Evolutionary conservation across 768 basidiomycete genomes (phyloP), one percentile per base, ranked within the genome.

Genomic region (Trametes gibbosa): DNA sequence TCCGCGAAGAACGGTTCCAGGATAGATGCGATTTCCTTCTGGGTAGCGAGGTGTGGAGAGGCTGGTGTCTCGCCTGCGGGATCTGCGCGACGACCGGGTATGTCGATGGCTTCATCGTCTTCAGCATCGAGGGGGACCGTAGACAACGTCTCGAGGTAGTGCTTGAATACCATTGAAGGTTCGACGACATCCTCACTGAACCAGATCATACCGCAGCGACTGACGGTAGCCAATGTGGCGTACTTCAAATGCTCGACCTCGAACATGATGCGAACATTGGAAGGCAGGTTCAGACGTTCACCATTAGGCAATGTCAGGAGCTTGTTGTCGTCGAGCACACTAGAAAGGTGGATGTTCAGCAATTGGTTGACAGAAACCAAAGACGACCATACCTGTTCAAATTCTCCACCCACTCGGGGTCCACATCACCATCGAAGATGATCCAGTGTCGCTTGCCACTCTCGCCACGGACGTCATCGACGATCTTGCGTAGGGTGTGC

Each of bases 131-230:
- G 74, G 12, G 94, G 84, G 1, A 87, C 78, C 1, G 85, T 77
- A 0, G 87, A 79, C 25, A 98, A 78, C 0, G 87, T 87, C 52
- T 83, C 80, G 46, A 99, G 83, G 69, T 98, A 96, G 69, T 98
- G 83, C 51, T 83, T 85, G 72, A 90, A 97, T 17, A 97, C 84
- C 97, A 98, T 98, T 0, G 80, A 76, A 6, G 95, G 86, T 63
- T 92, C 89, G 25, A 99, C 85, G 48, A 97, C 86, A 63, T 98
- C 95, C 58, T 98, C 95, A 70, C 95, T 98, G 77, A 99, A 99
- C 97, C 97, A 99, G 66, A 99, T 96, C 97, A 99, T 99, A 71
- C 97, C 97, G 69, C 97, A 99, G 56, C 97, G 95, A 84, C 94
- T 97, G 79, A 99, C 97, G 25, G 97, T 99, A 16, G 97, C 97